Evolutionary conservation across 73 alveolate genomes (phyloP).

Genomic region (Paramecium sonneborni): DNA sequence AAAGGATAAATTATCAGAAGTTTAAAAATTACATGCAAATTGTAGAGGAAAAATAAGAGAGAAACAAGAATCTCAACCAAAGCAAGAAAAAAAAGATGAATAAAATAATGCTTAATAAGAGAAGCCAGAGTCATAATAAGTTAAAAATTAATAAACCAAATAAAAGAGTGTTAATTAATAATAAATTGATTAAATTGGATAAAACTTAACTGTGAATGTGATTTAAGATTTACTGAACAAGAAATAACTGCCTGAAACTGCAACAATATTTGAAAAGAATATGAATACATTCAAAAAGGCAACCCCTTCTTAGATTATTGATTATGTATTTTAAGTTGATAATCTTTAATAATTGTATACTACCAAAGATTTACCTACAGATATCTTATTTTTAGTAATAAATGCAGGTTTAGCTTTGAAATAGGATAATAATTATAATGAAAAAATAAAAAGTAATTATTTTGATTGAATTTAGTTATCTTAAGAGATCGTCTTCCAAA

Average conservation of each 20-base stretch:
- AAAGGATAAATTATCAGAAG: constrained; percentile 1
- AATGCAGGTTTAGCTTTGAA: constrained; percentile 19
- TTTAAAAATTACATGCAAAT: constrained; percentile 31
- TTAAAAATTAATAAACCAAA: neutral
- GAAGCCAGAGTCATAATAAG: neutral
- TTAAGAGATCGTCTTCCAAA: constrained; percentile 22
- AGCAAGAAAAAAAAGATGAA: neutral
- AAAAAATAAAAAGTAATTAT: neutral
- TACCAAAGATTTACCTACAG: constrained; percentile 59
- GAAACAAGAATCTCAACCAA: constrained; percentile 34
- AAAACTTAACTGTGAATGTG: neutral
- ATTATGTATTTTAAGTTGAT: neutral
- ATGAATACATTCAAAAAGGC: constrained; percentile 51
- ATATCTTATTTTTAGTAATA: constrained; percentile 22
- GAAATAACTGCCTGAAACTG: constrained; percentile 52
- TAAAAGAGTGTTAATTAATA: neutral
- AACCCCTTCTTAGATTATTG: neutral
- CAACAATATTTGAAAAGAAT: constrained; percentile 62
- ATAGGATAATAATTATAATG: neutral
- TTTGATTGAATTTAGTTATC: neutral
- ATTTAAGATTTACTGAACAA: constrained; percentile 24
- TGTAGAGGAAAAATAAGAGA: constrained; percentile 51
- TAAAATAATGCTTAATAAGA: neutral
- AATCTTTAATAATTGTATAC: constrained; percentile 39
- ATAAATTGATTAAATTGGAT: neutral